phyloP scores from a whole-genome alignment of 2,329 filamentous ascomycete species.

The Penicillium concentricum region DNA sequence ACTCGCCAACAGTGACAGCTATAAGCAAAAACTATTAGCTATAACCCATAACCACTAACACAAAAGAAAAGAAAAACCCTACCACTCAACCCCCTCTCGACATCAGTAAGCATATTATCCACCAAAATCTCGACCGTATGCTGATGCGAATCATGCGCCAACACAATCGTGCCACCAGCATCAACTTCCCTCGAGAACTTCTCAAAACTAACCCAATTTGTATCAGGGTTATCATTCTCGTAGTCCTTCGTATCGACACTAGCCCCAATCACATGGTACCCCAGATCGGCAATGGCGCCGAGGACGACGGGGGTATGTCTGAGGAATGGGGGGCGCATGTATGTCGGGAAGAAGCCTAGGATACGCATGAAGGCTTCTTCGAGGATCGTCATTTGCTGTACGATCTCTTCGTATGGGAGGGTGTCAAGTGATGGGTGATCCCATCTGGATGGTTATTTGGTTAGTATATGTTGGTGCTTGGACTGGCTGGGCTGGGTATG shows the following conservation, averaged over 20 bases:
- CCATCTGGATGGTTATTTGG: conserved; percentile 28
- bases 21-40: conserved; percentile 6
- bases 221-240: conserved; percentile 31
- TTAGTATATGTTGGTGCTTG: not conserved
- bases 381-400: conserved; percentile 42
- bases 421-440: conserved; percentile 40
- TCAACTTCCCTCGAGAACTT: conserved; percentile 34
- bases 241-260: conserved; percentile 48
- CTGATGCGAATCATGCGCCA: conserved; percentile 41
- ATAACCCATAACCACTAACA: not conserved
- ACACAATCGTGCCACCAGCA: conserved; percentile 32
- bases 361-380: conserved; percentile 42
- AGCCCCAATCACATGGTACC: conserved; percentile 47
- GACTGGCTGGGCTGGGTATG: not conserved
- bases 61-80: conserved; percentile 14
- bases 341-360: conserved; percentile 47
- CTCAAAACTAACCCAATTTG: conserved; percentile 31
- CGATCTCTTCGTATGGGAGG: conserved; percentile 33
- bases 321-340: conserved; percentile 51
- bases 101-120: conserved; percentile 35
- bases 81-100: conserved; percentile 44
- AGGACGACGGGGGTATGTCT: conserved; percentile 34
- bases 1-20: conserved; percentile 58
- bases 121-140: conserved; percentile 36
- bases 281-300: conserved; percentile 39